A percentile compares a stretch with the other conserved stretches of the same genome.
These are phyloP conservation scores for Artemisia argyi DNA, from an alignment of 129 eudicot genomes.

Conservation along the genomic window DNA sequence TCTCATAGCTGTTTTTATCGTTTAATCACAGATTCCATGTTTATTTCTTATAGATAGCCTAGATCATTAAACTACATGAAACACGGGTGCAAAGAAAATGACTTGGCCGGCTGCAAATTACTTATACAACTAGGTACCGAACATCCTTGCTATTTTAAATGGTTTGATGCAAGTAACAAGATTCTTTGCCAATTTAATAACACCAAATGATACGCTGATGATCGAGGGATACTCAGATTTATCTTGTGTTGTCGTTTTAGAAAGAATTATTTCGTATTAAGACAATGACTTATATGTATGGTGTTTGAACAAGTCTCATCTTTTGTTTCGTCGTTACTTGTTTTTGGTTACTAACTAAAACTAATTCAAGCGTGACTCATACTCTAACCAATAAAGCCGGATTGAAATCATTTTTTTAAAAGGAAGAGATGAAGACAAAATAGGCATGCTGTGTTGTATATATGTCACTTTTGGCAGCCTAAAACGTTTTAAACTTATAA, in stretches of 20 bases:
- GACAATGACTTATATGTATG: neutral
- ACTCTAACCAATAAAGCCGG: too few species aligned
- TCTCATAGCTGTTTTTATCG: neutral
- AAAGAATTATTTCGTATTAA: neutral
- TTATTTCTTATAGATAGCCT: neutral
- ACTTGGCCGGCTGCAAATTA: conserved; percentile 4
- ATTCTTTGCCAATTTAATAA: conserved; percentile 2
- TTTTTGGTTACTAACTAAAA: neutral
- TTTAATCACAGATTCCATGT: neutral
- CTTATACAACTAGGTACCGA: neutral
- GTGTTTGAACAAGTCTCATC: neutral
- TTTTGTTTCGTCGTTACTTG: neutral
- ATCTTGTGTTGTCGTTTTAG: neutral
- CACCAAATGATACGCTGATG: neutral
- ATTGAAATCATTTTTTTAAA: too few species aligned
- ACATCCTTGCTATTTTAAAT: neutral
- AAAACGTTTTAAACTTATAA: too few species aligned
- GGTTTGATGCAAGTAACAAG: neutral
- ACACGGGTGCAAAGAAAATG: neutral
- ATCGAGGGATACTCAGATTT: neutral
- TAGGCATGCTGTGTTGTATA: too few species aligned
- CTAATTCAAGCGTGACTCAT: neutral
- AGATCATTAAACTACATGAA: neutral
- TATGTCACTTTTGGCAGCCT: too few species aligned
- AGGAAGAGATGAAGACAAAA: too few species aligned